Conservation (phyloP, 208 protist species). For the Balamuthia mandrillaris region DNA sequence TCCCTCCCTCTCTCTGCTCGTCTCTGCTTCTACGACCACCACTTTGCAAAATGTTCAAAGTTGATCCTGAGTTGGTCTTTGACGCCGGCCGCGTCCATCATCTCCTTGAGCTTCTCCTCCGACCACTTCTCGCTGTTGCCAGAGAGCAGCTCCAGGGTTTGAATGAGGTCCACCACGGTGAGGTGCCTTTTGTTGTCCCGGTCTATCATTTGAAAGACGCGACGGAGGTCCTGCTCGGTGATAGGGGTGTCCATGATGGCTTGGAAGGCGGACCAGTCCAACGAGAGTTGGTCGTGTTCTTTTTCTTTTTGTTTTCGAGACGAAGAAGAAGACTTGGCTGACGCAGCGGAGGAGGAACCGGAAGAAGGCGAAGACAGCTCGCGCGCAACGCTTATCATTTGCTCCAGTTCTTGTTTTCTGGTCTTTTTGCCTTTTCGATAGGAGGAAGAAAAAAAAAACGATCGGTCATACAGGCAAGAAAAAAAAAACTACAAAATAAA, state of each 20-base stretch:
- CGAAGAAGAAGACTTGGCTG: too few relatives aligned
- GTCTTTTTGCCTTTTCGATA: too few relatives aligned
- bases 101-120: neutral
- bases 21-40: neutral
- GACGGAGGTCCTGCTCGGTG: neutral
- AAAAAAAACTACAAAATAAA: neutral
- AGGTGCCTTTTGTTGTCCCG: neutral
- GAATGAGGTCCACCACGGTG: neutral
- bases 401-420: too few relatives aligned
- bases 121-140: neutral
- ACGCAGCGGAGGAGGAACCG: too few relatives aligned
- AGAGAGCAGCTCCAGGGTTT: neutral
- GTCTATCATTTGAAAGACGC: neutral
- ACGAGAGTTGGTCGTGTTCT: too few relatives aligned
- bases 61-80: neutral
- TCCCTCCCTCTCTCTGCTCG: neutral
- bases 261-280: neutral
- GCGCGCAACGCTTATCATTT: too few relatives aligned
- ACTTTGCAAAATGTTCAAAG: neutral
- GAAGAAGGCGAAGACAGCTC: too few relatives aligned
- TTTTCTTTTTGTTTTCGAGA: neutral
- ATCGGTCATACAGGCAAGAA: neutral
- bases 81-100: neutral
- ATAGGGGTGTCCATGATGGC: neutral
- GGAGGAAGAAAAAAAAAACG: too few relatives aligned